Evolutionary conservation across 2,329 filamentous ascomycete species (phyloP), one percentile per base, ranked within the genome.

Genomic region (Hypoxylon sp.): DNA sequence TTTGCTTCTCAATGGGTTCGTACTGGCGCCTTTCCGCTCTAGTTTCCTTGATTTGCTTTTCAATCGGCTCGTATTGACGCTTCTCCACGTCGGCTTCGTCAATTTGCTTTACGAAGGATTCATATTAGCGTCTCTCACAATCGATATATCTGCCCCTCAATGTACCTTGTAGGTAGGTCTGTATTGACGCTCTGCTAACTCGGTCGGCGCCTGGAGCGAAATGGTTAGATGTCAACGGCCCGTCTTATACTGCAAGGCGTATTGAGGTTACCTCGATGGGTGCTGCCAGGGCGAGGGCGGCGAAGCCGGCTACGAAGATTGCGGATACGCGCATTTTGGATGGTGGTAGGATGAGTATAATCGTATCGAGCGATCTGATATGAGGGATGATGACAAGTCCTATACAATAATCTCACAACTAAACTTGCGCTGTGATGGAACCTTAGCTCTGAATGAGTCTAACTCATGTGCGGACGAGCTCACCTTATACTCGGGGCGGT

Each of bases 311-410:
- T 7, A 68, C n/a, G 25, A 54, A 27, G 45, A 68, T 41, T 25
- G 55, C 43, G 14, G 63, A 65, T 21, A 61, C 50, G 11, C 59
- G 66, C 63, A 68, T 68, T 46, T 45, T 63, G n/a, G 16, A 46
- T 56, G 11, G 25, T n/a, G 21, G 8, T 47, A 0, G 34, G 12
- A 25, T 23, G 37, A 32, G 16, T 51, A 6, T 11, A 54, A 21
- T 9, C 7, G 21, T 30, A 29, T 14, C n/a, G 21, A 32, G 3
- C 6, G 5, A 45, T 11, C 2, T 11, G 19, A 23, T 12, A 11
- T 16, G 11, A 43, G 23, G 6, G 12, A 19, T 16, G 7, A 19
- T 21, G n/a, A 16, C 9, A 12, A 25, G 47, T 27, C 21, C 39
- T 45, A n/a, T 12, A 9, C 11, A 19, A 21, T 47, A 19, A 11